Base-by-base conservation (phyloP, 805 yeast species). In the Myxozyma neotropica region DNA sequence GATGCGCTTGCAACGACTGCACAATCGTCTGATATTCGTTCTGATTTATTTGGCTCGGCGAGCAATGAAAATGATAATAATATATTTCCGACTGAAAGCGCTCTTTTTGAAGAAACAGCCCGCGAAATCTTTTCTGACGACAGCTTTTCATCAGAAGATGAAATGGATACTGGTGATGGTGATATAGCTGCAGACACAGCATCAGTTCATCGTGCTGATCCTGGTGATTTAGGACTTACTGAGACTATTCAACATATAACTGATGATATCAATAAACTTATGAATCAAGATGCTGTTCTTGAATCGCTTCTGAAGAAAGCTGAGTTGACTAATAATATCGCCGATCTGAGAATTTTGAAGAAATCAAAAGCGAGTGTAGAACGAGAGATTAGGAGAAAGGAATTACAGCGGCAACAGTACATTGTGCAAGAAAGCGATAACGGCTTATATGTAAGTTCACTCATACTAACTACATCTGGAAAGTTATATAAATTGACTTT, bases 401-500 rank as follows among this genome's bases (percentile, higher is more conserved):
- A 88, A 68, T 74, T 88, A 36, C 87, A 87, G 62, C 82, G 82
- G 61, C 96, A 89, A 64, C 96, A 89, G 70, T 86, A 83, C 66
- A 81, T 87, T 53, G 88, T 91, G 1, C 96, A 89, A 69, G 95
- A 89, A 64, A 86, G 82, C 67, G 93, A 88, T 42, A 88, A 86
- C 69, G 85, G 89, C 64, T 77, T 92, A 50, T 90, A 75, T 69
- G 89, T 87, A 0, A 85, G 84, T 66, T 87, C n/a, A 8, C 7
- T 35, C n/a, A 2, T 47, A 6, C 26, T 47, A n/a, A n/a, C n/a
- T n/a, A n/a, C n/a, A n/a, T n/a, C 7, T 8, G 21, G 26, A 42
- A 23, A 17, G 26, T 17, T 35, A n/a, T n/a, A n/a, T n/a, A n/a
- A n/a, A n/a, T n/a, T n/a, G n/a, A n/a, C n/a, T n/a, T n/a, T n/a